Percentiles rank a stretch among this genome's conserved stretches.
Conservation (phyloP, 2,329 filamentous ascomycete genomes). For the Ceratocystis alfenasii region DNA sequence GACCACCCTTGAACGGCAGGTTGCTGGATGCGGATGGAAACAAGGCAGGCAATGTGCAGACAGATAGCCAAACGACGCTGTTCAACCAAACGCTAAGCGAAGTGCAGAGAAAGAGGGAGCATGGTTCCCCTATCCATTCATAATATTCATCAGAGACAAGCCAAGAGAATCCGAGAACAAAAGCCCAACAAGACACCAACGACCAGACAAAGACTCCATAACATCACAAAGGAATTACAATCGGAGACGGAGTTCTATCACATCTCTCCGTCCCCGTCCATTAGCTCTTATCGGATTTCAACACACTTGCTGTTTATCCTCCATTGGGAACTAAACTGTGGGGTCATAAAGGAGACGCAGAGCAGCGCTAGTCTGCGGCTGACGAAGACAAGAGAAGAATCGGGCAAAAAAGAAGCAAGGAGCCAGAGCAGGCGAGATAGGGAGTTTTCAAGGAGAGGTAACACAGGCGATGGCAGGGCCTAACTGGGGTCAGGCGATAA, state of each 20-base stretch:
- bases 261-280: not conserved
- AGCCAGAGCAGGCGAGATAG: not conserved
- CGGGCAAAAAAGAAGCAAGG: not conserved
- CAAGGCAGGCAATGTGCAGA: not conserved
- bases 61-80: not conserved
- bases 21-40: not conserved
- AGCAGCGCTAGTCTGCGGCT: not conserved
- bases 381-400: not conserved
- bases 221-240: not conserved
- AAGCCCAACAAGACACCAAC: too few relatives aligned
- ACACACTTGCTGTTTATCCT: not conserved
- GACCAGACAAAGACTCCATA: not conserved
- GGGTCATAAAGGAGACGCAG: not conserved
- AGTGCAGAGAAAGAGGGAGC: not conserved
- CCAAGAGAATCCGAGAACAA: too few relatives aligned
- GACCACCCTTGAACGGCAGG: not conserved
- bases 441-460: too few relatives aligned
- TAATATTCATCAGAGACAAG: not conserved
- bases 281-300: not conserved
- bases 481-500: not conserved
- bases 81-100: conserved; percentile 2
- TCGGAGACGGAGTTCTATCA: not conserved
- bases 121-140: not conserved
- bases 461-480: too few relatives aligned
- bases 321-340: not conserved